phyloP scores from a whole-genome alignment of 371 early-diverging fungal genomes.

The Umbelopsis sp. region DNA sequence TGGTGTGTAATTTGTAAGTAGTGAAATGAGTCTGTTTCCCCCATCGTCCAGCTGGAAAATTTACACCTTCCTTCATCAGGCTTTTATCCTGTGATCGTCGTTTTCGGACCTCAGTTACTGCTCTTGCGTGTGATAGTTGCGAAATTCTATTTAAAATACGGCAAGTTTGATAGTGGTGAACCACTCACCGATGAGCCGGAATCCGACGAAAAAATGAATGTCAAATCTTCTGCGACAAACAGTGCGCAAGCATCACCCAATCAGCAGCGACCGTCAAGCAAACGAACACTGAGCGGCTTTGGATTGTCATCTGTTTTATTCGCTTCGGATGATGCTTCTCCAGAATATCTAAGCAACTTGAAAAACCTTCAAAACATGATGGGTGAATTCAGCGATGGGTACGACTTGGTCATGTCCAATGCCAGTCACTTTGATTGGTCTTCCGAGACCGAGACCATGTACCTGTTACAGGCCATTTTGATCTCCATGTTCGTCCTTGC shows the following conservation, averaged over 20 bases:
- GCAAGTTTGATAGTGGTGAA: neutral
- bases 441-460: conserved; percentile 37
- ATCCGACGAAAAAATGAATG: neutral
- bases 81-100: conserved; percentile 38
- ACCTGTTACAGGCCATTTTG: conserved; percentile 36
- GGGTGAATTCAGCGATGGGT: conserved; percentile 47
- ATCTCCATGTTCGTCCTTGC: conserved; percentile 24
- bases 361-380: conserved; percentile 55
- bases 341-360: conserved; percentile 48
- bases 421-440: conserved; percentile 45
- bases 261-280: conserved; percentile 4
- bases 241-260: conserved; percentile 1
- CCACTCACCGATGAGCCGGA: neutral
- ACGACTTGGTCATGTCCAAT: conserved; percentile 35
- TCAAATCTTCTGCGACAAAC: conserved; percentile 3
- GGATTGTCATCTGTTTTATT: conserved; percentile 31
- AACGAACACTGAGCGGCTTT: conserved; percentile 18
- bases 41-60: neutral
- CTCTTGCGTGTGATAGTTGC: conserved; percentile 31
- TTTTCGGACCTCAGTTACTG: conserved; percentile 40
- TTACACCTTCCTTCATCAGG: conserved; percentile 24
- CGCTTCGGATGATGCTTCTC: conserved; percentile 43
- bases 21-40: neutral
- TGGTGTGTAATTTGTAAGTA: conserved; percentile 49
- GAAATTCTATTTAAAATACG: conserved; percentile 26